Conservation (phyloP, 2,329 filamentous ascomycete genomes). For the Pseudocercospora cruenta region DNA sequence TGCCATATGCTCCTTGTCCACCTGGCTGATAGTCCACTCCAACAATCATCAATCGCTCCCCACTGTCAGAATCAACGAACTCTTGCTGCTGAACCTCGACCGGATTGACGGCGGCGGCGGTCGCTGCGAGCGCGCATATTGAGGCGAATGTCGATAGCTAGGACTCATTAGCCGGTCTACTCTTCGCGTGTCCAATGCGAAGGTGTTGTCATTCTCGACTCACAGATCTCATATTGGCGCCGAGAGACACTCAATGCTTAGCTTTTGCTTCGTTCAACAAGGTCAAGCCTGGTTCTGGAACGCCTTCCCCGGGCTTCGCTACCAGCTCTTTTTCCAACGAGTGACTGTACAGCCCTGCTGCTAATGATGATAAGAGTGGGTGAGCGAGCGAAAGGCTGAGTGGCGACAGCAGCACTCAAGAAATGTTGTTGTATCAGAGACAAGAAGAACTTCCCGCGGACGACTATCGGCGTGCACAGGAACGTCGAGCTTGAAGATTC, state of each 20-base stretch:
- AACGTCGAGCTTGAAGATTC: not conserved
- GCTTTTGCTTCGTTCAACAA: slow-evolving; percentile 5
- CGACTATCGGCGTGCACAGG: not conserved
- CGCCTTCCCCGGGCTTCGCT: not conserved
- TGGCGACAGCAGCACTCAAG: not conserved
- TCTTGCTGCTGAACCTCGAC: slow-evolving; percentile 62
- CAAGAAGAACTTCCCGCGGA: not conserved
- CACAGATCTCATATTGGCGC: slow-evolving; percentile 11
- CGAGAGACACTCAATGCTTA: slow-evolving; percentile 4
- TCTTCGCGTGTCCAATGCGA: not conserved
- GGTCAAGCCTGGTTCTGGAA: slow-evolving; percentile 5
- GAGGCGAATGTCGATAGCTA: slow-evolving; percentile 7
- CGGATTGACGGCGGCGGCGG: slow-evolving; percentile 58
- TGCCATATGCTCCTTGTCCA: slow-evolving; percentile 61
- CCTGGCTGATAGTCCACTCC: slow-evolving; percentile 66
- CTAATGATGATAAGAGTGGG: not conserved
- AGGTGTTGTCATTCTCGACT: not conserved
- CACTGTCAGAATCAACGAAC: slow-evolving; percentile 63
- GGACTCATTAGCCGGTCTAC: not conserved
- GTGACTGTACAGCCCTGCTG: slow-evolving; percentile 3
- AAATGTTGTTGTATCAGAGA: not conserved
- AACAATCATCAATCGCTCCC: slow-evolving; percentile 61
- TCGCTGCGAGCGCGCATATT: slow-evolving; percentile 26
- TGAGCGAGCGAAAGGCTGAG: not conserved
- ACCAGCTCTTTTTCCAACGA: not conserved